Evolutionary conservation across 768 basidiomycete genomes (phyloP), one percentile per base, ranked within the genome.

Genomic region (Tricholoma bakamatsutake): DNA sequence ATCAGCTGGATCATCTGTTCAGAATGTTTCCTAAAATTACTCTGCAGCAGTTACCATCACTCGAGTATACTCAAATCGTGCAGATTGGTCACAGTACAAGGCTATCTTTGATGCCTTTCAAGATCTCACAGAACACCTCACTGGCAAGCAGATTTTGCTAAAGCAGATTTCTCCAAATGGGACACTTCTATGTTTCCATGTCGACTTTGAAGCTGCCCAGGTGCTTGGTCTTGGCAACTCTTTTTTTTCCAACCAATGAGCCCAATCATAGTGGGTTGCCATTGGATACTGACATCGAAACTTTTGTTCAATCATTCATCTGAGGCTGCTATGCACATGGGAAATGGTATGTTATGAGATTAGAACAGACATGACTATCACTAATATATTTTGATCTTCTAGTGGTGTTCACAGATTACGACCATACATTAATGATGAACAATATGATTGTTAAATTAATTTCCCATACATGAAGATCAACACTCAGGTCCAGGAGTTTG

Each of bases 21-120:
- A n/a, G n/a, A n/a, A n/a, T 37, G 4, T 11, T 24, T 39, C 5
- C 47, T 43, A 4, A 50, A 39, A 30, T 15, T 49, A 15, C 53
- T 7, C 6, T 34, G 31, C 17, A 66, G 64, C 60, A 13, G 35
- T 62, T 2, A 63, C 62, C 2, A 53, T 59, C 35, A 57, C 50
- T 15, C 45, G 59, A 1, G 51, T 63, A 1, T 65, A 65, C 49
- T 55, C 53, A 3, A 40, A 65, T 33, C 31, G 57, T 30, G 52
- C 60, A 18, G 62, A 63, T 46, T 30, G 28, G 1, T 34, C 31
- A 1, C 57, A 57, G 27, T 65, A 60, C 40, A 61, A 58, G 31
- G 46, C 40, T 10, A 52, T 63, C 6, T 65, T 65, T 39, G 57
- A 65, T 40, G 62, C 58, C 37, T 46, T 63, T 10, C 64, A 62